These are phyloP conservation scores for Russula foetens DNA, from an alignment of 768 basidiomycete species.

Conservation along the genomic window DNA sequence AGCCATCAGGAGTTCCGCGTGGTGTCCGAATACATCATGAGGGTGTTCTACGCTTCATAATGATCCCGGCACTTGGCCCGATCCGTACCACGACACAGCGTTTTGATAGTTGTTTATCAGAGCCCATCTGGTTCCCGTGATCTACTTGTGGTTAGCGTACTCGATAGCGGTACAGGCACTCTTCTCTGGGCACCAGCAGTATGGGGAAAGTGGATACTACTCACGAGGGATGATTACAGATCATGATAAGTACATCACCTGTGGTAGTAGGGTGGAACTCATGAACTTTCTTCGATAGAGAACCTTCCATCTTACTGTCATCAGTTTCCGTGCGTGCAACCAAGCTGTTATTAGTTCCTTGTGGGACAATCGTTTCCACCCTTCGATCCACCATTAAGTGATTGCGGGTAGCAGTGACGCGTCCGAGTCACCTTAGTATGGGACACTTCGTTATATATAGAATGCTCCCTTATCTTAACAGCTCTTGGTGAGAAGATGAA, in stretches of 20 bases:
- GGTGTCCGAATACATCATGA: neutral
- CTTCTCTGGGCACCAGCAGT: neutral
- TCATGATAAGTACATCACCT: neutral
- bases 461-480: neutral
- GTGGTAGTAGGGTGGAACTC: neutral
- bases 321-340: neutral
- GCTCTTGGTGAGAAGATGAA: no score
- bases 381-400: neutral
- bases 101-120: neutral
- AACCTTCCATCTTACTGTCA: neutral
- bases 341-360: neutral
- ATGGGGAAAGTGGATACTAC: neutral
- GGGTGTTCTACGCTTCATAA: no score
- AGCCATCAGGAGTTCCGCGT: neutral
- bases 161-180: neutral
- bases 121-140: neutral
- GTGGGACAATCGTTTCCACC: no score
- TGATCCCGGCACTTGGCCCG: no score
- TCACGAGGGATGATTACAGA: neutral
- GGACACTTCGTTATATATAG: neutral
- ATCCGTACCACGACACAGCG: neutral
- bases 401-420: neutral
- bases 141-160: neutral
- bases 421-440: neutral
- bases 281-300: neutral